phyloP scores from a whole-genome alignment of 805 yeast species.

The Limtongia smithiae region DNA sequence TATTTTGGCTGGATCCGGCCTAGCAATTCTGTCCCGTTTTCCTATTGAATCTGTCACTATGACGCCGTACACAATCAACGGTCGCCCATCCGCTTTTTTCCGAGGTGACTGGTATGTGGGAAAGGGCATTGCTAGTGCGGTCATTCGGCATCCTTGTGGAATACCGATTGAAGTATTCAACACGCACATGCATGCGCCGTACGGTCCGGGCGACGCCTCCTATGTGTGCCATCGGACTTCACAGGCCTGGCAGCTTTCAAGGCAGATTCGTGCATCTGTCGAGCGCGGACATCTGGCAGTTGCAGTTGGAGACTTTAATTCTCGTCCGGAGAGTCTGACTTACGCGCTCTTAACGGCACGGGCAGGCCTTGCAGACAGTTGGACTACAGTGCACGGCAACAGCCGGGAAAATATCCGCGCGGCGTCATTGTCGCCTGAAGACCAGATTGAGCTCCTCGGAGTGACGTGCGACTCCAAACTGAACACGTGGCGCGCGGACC shows the following conservation, averaged over 20 bases:
- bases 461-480: slow-evolving; percentile 84
- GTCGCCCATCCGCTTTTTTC: slow-evolving; percentile 87
- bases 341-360: slow-evolving; percentile 66
- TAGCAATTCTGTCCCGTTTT: slow-evolving; percentile 75
- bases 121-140: slow-evolving; percentile 74
- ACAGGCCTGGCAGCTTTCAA: slow-evolving; percentile 94
- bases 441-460: slow-evolving; percentile 71
- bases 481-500: slow-evolving; percentile 75
- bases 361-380: slow-evolving; percentile 48
- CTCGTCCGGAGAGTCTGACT: slow-evolving; percentile 82
- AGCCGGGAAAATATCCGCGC: slow-evolving; percentile 7
- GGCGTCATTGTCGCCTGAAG: slow-evolving; percentile 32
- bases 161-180: slow-evolving; percentile 70
- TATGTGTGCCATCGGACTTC: slow-evolving; percentile 86
- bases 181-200: slow-evolving; percentile 97
- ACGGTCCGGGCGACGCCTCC: slow-evolving; percentile 82
- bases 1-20: slow-evolving; percentile 87
- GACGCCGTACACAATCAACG: slow-evolving; percentile 85
- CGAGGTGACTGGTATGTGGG: slow-evolving; percentile 99
- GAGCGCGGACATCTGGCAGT: slow-evolving; percentile 80
- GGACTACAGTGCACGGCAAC: slow-evolving; percentile 24
- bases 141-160: slow-evolving; percentile 50
- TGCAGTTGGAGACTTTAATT: slow-evolving; percentile 90
- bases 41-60: slow-evolving; percentile 79
- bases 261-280: slow-evolving; percentile 55